Percentiles rank a stretch among this genome's conserved stretches.
phyloP scores from a whole-genome alignment of 305 asterid genomes.

The Plantago lanceolata region DNA sequence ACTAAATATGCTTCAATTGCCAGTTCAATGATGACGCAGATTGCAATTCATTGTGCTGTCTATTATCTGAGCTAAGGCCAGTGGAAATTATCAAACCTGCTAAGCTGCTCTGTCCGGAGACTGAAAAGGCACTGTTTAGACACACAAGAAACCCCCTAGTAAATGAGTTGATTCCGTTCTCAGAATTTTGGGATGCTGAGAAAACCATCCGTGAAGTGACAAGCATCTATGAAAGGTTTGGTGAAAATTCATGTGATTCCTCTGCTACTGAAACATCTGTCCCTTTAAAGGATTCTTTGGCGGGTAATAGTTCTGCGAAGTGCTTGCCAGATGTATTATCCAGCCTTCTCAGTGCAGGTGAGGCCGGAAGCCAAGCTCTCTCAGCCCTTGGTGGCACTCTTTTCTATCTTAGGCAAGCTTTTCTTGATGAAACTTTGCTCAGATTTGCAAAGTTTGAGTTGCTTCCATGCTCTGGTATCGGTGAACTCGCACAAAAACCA shows the following conservation, averaged over 20 bases:
- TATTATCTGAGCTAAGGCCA: slow-evolving; percentile 88
- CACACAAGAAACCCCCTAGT: slow-evolving; percentile 81
- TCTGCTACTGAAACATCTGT: slow-evolving; percentile 31
- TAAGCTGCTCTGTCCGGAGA: slow-evolving; percentile 73
- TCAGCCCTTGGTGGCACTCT: slow-evolving; percentile 93
- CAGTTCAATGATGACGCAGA: slow-evolving; percentile 96
- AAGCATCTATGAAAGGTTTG: slow-evolving; percentile 42
- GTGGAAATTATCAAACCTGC: slow-evolving; percentile 92
- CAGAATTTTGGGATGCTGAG: slow-evolving; percentile 94
- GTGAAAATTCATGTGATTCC: slow-evolving; percentile 34
- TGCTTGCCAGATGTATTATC: slow-evolving; percentile 63
- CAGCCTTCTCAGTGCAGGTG: slow-evolving; percentile 60
- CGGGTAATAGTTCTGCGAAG: slow-evolving; percentile 32
- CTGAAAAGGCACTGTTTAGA: slow-evolving; percentile 68
- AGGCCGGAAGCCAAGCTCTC: slow-evolving; percentile 76
- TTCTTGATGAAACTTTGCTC: slow-evolving; percentile 77
- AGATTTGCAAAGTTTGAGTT: slow-evolving; percentile 83
- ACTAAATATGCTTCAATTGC: slow-evolving; percentile 32
- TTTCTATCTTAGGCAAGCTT: slow-evolving; percentile 86
- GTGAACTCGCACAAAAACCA: slow-evolving; percentile 54
- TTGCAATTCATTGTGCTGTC: slow-evolving; percentile 76
- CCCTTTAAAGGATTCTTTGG: slow-evolving; percentile 31
- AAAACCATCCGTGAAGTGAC: slow-evolving; percentile 67
- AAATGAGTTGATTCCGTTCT: slow-evolving; percentile 75
- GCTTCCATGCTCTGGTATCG: slow-evolving; percentile 73